Percentiles rank a stretch among this genome's conserved stretches.
Evolutionary conservation across 768 basidiomycete genomes (phyloP).

Genomic region (Tylopilus felleus): DNA sequence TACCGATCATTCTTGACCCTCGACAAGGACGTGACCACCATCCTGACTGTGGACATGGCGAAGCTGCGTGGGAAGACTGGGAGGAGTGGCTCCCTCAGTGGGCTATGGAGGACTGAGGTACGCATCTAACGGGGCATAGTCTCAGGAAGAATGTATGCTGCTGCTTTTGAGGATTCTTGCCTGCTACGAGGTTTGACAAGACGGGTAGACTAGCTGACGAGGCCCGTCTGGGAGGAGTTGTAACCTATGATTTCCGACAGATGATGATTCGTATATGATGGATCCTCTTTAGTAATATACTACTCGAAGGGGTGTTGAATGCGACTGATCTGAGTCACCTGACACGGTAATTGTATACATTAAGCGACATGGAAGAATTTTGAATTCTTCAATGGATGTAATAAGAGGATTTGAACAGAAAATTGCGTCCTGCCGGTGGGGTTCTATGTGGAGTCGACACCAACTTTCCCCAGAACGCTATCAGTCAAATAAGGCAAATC

Average conservation of each 20-base stretch:
- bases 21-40: constrained; percentile 3
- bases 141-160: background rate
- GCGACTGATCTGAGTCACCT: background rate
- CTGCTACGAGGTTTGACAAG: background rate
- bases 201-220: background rate
- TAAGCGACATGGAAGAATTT: too few species aligned
- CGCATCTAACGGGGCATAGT: background rate
- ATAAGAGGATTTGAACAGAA: too few species aligned
- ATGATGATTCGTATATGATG: background rate
- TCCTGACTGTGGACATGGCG: background rate
- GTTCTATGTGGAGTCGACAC: too few species aligned
- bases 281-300: background rate
- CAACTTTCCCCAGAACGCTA: too few species aligned
- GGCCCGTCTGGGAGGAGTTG: background rate
- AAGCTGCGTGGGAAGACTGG: constrained; percentile 10
- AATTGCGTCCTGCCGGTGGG: too few species aligned
- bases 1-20: constrained; percentile 11
- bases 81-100: constrained; percentile 15
- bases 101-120: constrained; percentile 10
- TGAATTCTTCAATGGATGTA: too few species aligned
- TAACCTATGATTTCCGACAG: too few species aligned
- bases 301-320: too few species aligned
- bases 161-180: background rate
- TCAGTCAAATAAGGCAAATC: constrained; percentile 27
- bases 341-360: too few species aligned